Base-by-base conservation (phyloP, 352 stramenopile genomes). In the Phytophthora vignae region DNA sequence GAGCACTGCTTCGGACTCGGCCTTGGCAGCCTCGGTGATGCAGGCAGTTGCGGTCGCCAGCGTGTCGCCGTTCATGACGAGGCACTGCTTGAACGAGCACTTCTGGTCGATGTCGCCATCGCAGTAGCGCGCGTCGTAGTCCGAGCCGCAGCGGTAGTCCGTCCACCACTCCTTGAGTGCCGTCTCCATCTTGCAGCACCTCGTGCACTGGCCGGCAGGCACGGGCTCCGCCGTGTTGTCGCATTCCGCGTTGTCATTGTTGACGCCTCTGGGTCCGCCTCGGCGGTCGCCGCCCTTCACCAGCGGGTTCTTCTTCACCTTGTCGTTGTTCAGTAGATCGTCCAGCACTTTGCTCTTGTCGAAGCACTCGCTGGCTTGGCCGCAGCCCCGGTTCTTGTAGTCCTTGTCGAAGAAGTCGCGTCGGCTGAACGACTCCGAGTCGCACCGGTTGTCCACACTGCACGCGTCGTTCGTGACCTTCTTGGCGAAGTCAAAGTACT, bases 161-260 rank as follows among this genome's bases (percentile, higher is more conserved):
- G 73, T 77, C 84, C 83, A 92, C 50, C 69, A 81, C 62, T 95
- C 87, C 33, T 81, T 77, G 29, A 95, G 53, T 22, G 67, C 60
- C 0, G 79, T 86, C 10, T 66, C 62, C 64, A 89, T 78, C 55
- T 80, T 72, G 36, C 73, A 84, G 69, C 85, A 92, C 9, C 83
- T 75, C 15, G 70, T 79, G 73, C 85, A 92, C 38, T 76, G 67
- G 0, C 71, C 68, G 0, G 55, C 19, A 6, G 61, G 52, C 9
- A 89, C 77, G 4, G 82, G 82, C 1, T 67, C 55, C 2, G 49
- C 64, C 27, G 75, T 78, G 17, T 86, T 75, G 22, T 71, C 69
- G 36, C 63, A 83, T 11, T 25, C 11, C 36, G 10, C 54, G 7
- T 21, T 1, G 14, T 48, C 40, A 15, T n/a, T 48, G 40, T 48